Evolutionary conservation across 306 rosid species (phyloP).

Genomic region (Medicago ruthenica): DNA sequence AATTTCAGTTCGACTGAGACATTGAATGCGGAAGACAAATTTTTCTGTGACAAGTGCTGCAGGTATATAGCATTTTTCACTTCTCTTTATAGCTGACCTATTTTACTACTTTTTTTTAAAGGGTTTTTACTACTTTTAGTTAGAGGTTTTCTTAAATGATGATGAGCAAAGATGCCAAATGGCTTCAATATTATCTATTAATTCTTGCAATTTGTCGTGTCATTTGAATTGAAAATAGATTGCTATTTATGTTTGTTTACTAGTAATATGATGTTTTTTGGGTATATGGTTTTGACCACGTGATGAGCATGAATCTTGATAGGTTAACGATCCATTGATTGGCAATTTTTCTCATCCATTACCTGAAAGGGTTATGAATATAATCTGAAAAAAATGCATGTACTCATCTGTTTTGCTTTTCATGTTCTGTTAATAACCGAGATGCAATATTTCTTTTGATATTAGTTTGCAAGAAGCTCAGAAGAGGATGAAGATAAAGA

Average conservation of each 20-base stretch:
- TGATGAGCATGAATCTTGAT: constrained; percentile 9
- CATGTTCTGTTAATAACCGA: constrained; percentile 23
- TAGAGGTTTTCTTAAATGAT: not conserved
- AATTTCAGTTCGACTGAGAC: constrained; percentile 98
- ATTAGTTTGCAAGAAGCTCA: constrained; percentile 98
- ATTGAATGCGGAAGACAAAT: constrained; percentile 93
- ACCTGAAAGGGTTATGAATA: constrained; percentile 23
- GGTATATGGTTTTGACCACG: constrained; percentile 20
- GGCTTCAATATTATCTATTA: constrained; percentile 15
- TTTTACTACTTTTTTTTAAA: not conserved
- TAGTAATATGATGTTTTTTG: not conserved
- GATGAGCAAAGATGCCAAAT: constrained; percentile 25
- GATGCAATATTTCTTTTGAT: constrained; percentile 39
- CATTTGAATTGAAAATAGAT: constrained; percentile 10
- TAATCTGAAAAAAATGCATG: not conserved
- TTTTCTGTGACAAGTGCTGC: constrained; percentile 98
- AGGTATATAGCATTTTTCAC: constrained; percentile 56
- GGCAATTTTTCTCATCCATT: not conserved
- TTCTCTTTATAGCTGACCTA: constrained; percentile 6
- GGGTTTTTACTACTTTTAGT: constrained; percentile 9
- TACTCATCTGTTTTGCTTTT: constrained; percentile 5
- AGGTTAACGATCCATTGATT: not conserved
- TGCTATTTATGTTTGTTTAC: constrained; percentile 24
- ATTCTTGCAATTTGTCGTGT: constrained; percentile 16
- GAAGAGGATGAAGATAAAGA: constrained; percentile 98